Percentiles rank a stretch among this genome's conserved stretches.
phyloP scores from a whole-genome alignment of 1,284 basidiomycete species.

The Tylopilus sp. region DNA sequence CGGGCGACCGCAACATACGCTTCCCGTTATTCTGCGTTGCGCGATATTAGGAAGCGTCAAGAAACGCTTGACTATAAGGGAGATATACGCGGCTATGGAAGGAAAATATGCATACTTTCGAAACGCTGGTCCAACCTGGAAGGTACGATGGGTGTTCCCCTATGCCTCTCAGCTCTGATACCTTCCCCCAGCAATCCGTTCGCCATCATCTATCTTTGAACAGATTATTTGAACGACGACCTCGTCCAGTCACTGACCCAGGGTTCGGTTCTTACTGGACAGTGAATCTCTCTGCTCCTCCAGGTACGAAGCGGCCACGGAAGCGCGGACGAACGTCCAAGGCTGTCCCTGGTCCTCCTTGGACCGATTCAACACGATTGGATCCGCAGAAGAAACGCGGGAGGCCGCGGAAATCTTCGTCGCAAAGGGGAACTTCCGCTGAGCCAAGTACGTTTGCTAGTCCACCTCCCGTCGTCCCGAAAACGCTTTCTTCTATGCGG shows the following conservation, averaged over 20 bases:
- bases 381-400: constrained; percentile 42
- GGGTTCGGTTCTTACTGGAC: constrained; percentile 83
- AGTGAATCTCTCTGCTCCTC: constrained; percentile 71
- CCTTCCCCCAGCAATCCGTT: constrained; percentile 65
- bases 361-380: constrained; percentile 15
- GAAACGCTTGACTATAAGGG: constrained; percentile 71
- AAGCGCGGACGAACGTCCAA: constrained; percentile 67
- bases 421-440: constrained; percentile 6
- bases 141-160: constrained; percentile 42
- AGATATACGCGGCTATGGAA: constrained; percentile 80
- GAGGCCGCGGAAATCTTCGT: constrained; percentile 41
- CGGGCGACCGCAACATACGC: constrained; percentile 71
- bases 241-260: constrained; percentile 72
- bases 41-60: constrained; percentile 71
- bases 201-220: constrained; percentile 76
- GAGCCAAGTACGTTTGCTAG: constrained; percentile 8
- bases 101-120: constrained; percentile 73
- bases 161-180: constrained; percentile 2
- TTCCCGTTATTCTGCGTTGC: constrained; percentile 74
- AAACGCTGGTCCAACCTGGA: constrained; percentile 74
- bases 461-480: constrained; percentile 7
- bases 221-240: constrained; percentile 70
- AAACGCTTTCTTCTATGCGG: constrained; percentile 17
- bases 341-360: constrained; percentile 31
- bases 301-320: constrained; percentile 74